Evolutionary conservation across 257 asterid species (phyloP).

Genomic region (Ehretia macrophylla): DNA sequence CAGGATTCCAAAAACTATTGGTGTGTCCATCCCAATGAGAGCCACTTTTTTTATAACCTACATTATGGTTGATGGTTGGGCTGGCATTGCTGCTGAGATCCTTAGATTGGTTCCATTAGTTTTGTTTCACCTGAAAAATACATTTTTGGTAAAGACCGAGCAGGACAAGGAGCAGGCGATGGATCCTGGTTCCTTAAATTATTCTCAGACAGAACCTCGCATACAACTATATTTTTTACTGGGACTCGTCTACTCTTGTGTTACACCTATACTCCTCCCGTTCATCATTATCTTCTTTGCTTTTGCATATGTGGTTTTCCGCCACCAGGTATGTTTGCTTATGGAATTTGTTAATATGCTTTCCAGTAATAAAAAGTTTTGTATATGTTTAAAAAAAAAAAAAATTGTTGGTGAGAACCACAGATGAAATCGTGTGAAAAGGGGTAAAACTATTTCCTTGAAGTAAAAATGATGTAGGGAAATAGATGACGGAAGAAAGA

Average conservation of each 20-base stretch:
- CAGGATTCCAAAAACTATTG: conserved; percentile 81
- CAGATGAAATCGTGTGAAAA: background rate
- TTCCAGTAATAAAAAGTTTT: too few relatives aligned
- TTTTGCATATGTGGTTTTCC: conserved; percentile 63
- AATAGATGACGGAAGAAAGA: background rate
- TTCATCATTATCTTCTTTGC: conserved; percentile 79
- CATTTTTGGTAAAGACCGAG: conserved; percentile 70
- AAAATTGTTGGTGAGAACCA: too few relatives aligned
- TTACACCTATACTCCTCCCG: conserved; percentile 77
- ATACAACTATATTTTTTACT: conserved; percentile 73
- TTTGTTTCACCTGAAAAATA: conserved; percentile 57
- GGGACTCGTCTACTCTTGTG: conserved; percentile 66
- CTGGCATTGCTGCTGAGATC: conserved; percentile 79
- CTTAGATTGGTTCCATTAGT: conserved; percentile 61
- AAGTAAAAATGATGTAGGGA: background rate
- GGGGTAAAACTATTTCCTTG: background rate
- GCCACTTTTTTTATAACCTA: conserved; percentile 86
- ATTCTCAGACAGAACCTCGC: conserved; percentile 60
- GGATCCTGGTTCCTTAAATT: conserved; percentile 61
- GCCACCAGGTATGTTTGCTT: conserved; percentile 67
- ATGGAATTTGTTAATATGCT: background rate
- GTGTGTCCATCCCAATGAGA: conserved; percentile 76
- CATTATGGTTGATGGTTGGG: conserved; percentile 94
- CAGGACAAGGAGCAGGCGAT: conserved; percentile 67
- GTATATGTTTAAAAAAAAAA: too few relatives aligned